Conservation (phyloP, 2,329 filamentous ascomycete genomes). For the Graphilbum fragrans region DNA sequence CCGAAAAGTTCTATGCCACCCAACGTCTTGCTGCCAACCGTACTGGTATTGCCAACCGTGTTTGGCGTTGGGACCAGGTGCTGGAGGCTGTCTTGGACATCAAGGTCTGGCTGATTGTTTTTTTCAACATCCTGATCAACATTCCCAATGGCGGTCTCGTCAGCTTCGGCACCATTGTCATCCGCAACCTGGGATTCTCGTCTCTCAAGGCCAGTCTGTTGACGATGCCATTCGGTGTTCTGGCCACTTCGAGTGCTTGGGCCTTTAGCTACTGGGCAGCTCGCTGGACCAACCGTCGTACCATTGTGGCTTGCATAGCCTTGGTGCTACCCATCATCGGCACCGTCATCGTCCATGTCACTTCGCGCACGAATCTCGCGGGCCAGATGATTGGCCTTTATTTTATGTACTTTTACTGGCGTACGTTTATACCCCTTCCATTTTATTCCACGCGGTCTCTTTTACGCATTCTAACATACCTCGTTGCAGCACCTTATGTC, state of each 20-base stretch:
- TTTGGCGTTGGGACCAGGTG: slow-evolving; percentile 41
- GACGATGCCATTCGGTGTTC: slow-evolving; percentile 44
- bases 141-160: slow-evolving; percentile 45
- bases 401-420: slow-evolving; percentile 26
- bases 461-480: too few species aligned
- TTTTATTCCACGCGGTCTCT: not conserved
- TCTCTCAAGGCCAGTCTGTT: slow-evolving; percentile 43
- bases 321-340: slow-evolving; percentile 24
- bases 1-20: slow-evolving; percentile 42
- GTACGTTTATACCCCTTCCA: slow-evolving; percentile 7
- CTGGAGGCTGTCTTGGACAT: slow-evolving; percentile 43
- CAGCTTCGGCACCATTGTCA: slow-evolving; percentile 47
- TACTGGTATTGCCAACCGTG: slow-evolving; percentile 45
- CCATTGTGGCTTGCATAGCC: slow-evolving; percentile 26
- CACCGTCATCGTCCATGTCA: slow-evolving; percentile 10
- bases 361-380: slow-evolving; percentile 13
- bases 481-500: slow-evolving; percentile 5
- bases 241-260: slow-evolving; percentile 40
- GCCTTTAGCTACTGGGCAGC: slow-evolving; percentile 38
- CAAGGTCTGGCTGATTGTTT: slow-evolving; percentile 45
- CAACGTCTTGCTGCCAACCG: slow-evolving; percentile 43
- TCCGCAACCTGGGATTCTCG: slow-evolving; percentile 43
- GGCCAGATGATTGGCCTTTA: slow-evolving; percentile 27
- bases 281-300: slow-evolving; percentile 26
- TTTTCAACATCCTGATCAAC: slow-evolving; percentile 39